Evolutionary conservation across 139 green algal species (phyloP).

Genomic region (Diplosphaera chodatii): DNA sequence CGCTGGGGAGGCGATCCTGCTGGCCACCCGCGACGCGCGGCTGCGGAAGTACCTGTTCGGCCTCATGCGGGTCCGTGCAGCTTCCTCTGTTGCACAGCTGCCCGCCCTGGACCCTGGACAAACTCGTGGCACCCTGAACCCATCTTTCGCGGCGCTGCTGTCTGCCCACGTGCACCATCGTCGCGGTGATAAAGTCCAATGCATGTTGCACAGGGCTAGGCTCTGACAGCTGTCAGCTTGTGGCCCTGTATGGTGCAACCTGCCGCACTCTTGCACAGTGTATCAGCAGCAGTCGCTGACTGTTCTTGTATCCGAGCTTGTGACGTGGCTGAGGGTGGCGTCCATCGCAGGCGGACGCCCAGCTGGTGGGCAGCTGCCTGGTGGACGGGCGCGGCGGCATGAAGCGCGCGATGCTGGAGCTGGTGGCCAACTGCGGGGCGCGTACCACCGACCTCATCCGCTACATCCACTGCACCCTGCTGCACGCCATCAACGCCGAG

Average conservation of each 20-base stretch:
- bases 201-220: too few relatives aligned
- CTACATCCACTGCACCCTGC: slow-evolving; percentile 71
- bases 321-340: too few relatives aligned
- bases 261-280: too few relatives aligned
- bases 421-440: slow-evolving; percentile 48
- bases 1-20: slow-evolving; percentile 44
- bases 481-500: slow-evolving; percentile 41
- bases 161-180: too few relatives aligned
- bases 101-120: too few relatives aligned
- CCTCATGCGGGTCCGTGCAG: slow-evolving; percentile 33
- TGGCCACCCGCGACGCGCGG: slow-evolving; percentile 13
- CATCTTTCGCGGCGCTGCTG: too few relatives aligned
- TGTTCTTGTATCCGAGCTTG: too few relatives aligned
- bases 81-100: slow-evolving; percentile 8
- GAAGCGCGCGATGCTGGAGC: slow-evolving; percentile 74
- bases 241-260: too few relatives aligned
- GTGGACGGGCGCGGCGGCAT: slow-evolving; percentile 53
- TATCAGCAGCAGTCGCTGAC: too few relatives aligned
- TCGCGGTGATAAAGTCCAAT: too few relatives aligned
- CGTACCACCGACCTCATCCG: slow-evolving; percentile 53
- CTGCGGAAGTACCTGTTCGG: background rate
- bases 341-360: background rate
- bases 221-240: too few relatives aligned
- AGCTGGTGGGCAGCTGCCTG: slow-evolving; percentile 62
- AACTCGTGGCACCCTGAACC: too few relatives aligned